Conservation (phyloP, 140 eudicot species). For the Senecio squalidus region DNA sequence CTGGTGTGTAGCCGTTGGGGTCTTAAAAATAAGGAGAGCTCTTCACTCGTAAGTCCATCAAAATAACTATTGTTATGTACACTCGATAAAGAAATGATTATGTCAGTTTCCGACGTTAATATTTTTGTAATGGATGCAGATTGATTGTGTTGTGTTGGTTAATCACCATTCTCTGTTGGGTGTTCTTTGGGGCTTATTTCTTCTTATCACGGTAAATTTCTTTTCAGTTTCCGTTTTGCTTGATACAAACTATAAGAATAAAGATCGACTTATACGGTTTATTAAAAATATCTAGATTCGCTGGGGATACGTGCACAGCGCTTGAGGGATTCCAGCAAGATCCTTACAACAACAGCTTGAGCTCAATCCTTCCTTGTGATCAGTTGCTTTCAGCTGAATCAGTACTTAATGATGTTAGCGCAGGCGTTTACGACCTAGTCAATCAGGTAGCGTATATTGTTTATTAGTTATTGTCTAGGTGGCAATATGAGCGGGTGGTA, state of each 20-base stretch:
- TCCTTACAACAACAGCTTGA: constrained; percentile 90
- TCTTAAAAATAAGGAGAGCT: constrained; percentile 35
- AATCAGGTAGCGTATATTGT: constrained; percentile 39
- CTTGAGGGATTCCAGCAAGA: constrained; percentile 59
- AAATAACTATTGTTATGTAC: not conserved
- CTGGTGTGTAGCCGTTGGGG: constrained; percentile 37
- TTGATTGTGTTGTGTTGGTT: constrained; percentile 63
- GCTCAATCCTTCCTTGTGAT: constrained; percentile 86
- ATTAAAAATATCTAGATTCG: constrained; percentile 42
- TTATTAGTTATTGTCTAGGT: not conserved
- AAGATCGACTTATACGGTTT: not conserved
- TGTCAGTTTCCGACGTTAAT: not conserved
- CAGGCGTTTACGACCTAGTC: constrained; percentile 54
- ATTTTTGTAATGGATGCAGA: constrained; percentile 30
- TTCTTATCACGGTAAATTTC: constrained; percentile 56
- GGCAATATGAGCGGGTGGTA: not conserved
- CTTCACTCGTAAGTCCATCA: constrained; percentile 55
- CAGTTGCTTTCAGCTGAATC: constrained; percentile 64
- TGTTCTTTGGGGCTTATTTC: constrained; percentile 70
- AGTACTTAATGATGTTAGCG: constrained; percentile 49
- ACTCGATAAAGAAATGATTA: not conserved
- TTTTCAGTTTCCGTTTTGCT: not conserved
- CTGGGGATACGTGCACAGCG: constrained; percentile 81
- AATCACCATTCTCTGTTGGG: constrained; percentile 66
- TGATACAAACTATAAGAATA: not conserved